phyloP scores from a whole-genome alignment of 2,329 filamentous ascomycete species.

The Ascochyta viciae-villosae region DNA sequence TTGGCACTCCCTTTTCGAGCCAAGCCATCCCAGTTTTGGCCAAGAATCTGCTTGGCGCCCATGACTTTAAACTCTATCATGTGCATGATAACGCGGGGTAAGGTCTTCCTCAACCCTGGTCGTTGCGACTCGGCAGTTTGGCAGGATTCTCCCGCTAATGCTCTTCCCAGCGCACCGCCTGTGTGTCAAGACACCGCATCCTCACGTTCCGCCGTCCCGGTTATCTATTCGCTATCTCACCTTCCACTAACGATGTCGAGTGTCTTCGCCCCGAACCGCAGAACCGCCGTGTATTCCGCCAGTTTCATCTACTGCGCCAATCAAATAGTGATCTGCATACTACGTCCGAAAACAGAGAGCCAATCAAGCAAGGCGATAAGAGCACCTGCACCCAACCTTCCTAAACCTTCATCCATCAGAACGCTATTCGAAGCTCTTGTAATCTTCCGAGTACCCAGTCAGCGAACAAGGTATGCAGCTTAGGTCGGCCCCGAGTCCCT shows the following conservation, averaged over 20 bases:
- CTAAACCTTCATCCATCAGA: conserved; percentile 10
- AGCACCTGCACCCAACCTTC: conserved; percentile 29
- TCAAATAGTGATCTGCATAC: conserved; percentile 31
- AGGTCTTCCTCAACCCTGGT: conserved; percentile 4
- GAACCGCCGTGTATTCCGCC: conserved; percentile 19
- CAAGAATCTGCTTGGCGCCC: conserved; percentile 5
- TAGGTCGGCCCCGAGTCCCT: conserved; percentile 38
- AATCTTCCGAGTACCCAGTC: conserved; percentile 30
- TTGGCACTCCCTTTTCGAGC: conserved; percentile 12
- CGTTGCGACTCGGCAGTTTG: neutral
- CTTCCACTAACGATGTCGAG: conserved; percentile 19
- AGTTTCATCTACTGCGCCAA: conserved; percentile 34
- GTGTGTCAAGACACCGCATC: conserved; percentile 1
- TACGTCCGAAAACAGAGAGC: conserved; percentile 17
- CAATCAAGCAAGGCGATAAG: conserved; percentile 41
- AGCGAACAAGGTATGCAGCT: conserved; percentile 24
- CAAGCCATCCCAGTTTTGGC: conserved; percentile 5
- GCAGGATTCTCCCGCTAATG: conserved; percentile 7
- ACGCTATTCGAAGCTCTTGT: conserved; percentile 23
- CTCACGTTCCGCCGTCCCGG: conserved; percentile 29
- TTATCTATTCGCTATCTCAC: conserved; percentile 30
- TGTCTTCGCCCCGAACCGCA: conserved; percentile 27
- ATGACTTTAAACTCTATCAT: conserved; percentile 1
- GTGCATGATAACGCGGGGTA: conserved; percentile 16
- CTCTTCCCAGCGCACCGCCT: neutral